Percentiles rank a stretch among this genome's conserved stretches.
These are phyloP conservation scores for Brasilioporus rufonigricans DNA, from an alignment of 768 basidiomycete species.

Conservation along the genomic window DNA sequence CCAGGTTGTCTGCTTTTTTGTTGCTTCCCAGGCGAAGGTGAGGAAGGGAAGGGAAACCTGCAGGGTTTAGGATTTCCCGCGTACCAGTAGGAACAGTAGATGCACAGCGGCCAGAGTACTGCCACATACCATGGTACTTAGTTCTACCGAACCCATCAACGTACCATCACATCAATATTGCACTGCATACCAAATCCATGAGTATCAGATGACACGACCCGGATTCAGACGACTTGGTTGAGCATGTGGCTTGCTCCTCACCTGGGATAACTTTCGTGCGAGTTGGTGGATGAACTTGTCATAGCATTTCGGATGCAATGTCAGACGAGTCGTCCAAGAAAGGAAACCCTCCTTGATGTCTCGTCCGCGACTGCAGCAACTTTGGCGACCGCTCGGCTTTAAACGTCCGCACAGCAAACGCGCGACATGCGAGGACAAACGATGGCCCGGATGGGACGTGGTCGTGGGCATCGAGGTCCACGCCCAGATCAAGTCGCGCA, in stretches of 20 bases:
- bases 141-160: background rate
- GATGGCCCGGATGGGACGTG: slow-evolving; percentile 88
- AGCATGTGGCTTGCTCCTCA: too few species aligned
- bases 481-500: slow-evolving; percentile 84
- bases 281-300: too few species aligned
- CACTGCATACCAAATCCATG: background rate
- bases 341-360: slow-evolving; percentile 24
- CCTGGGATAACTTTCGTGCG: too few species aligned
- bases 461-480: slow-evolving; percentile 95
- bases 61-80: too few species aligned
- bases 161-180: background rate
- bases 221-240: too few species aligned
- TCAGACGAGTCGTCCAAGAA: too few species aligned
- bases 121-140: too few species aligned
- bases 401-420: slow-evolving; percentile 8
- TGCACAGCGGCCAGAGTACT: too few species aligned
- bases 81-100: background rate
- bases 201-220: too few species aligned
- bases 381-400: slow-evolving; percentile 6
- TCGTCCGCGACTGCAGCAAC: slow-evolving; percentile 11
- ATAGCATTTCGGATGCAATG: too few species aligned
- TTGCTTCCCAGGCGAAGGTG: background rate
- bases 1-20: background rate
- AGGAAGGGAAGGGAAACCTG: background rate
- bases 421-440: slow-evolving; percentile 19